phyloP scores from a whole-genome alignment of 768 basidiomycete genomes.

The Suillus subaureus region DNA sequence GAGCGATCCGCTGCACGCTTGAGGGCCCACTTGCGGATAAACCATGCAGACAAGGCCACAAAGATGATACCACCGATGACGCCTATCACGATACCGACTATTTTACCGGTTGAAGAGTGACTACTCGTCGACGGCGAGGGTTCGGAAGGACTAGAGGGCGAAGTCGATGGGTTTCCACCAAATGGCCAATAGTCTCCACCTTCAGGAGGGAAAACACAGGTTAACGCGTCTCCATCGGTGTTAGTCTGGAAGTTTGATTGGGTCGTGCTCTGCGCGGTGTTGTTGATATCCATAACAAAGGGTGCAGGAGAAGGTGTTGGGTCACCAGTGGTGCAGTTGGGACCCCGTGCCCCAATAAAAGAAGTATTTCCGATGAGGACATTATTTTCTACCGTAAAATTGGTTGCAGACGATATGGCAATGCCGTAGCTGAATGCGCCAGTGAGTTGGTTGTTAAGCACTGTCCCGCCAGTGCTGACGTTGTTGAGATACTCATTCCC shows the following conservation, averaged over 20 bases:
- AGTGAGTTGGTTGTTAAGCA: constrained; percentile 57
- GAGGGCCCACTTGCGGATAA: constrained; percentile 51
- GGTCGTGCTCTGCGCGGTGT: constrained; percentile 41
- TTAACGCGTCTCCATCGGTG: constrained; percentile 56
- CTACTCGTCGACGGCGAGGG: constrained; percentile 17
- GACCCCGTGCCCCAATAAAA: constrained; percentile 70
- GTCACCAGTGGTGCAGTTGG: constrained; percentile 58
- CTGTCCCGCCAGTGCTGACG: constrained; percentile 53
- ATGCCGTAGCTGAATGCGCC: constrained; percentile 79
- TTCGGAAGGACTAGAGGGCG: constrained; percentile 20
- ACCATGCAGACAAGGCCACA: constrained; percentile 44
- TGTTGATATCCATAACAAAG: constrained; percentile 57
- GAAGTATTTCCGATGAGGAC: constrained; percentile 66
- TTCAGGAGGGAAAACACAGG: constrained; percentile 66
- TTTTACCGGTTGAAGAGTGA: constrained; percentile 36
- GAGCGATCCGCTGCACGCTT: constrained; percentile 29
- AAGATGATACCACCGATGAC: constrained; percentile 48
- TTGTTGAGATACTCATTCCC: constrained; percentile 57
- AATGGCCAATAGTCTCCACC: constrained; percentile 78
- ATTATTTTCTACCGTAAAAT: constrained; percentile 71
- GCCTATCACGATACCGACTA: constrained; percentile 54
- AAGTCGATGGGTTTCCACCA: constrained; percentile 49
- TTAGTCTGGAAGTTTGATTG: constrained; percentile 58
- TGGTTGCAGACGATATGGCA: constrained; percentile 59
- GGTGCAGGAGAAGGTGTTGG: constrained; percentile 55